These are phyloP conservation scores for Alternaria gansuensis DNA, from an alignment of 2,329 filamentous ascomycete genomes.

Conservation along the genomic window DNA sequence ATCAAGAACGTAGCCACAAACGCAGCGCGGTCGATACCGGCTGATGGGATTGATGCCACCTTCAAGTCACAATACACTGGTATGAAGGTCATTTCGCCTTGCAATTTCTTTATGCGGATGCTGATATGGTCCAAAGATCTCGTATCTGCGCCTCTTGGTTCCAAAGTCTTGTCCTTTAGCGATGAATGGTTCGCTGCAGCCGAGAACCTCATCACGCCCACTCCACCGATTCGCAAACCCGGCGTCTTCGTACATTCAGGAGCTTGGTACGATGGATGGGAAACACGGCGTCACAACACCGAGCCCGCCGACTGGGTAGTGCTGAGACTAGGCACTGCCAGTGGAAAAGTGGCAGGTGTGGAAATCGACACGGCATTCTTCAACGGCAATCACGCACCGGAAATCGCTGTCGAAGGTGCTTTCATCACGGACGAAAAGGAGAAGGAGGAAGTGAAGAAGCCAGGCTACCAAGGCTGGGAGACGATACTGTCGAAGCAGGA, in stretches of 20 bases:
- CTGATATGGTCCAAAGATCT: conserved; percentile 53
- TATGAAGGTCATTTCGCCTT: conserved; percentile 23
- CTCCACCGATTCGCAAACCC: conserved; percentile 63
- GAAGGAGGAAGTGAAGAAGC: conserved; percentile 67
- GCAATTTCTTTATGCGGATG: not conserved
- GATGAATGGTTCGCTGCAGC: conserved; percentile 70
- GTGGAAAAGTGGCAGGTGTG: conserved; percentile 75
- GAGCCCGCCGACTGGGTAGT: conserved; percentile 68
- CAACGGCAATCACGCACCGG: conserved; percentile 82
- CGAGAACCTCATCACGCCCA: conserved; percentile 66
- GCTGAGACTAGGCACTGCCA: conserved; percentile 68
- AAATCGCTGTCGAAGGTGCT: conserved; percentile 78
- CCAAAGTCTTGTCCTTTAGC: conserved; percentile 64
- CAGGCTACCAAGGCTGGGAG: conserved; percentile 66
- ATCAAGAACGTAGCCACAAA: conserved; percentile 39
- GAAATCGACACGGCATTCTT: conserved; percentile 86
- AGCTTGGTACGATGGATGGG: conserved; percentile 72
- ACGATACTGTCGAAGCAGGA: conserved; percentile 73
- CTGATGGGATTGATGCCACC: conserved; percentile 62
- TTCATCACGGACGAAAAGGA: conserved; percentile 65
- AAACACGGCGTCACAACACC: conserved; percentile 68
- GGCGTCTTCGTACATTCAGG: conserved; percentile 68
- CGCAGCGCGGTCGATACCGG: conserved; percentile 52
- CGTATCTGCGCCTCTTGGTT: conserved; percentile 61
- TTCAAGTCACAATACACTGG: conserved; percentile 65